Percentiles rank a stretch among this genome's conserved stretches.
phyloP scores from a whole-genome alignment of 2,329 filamentous ascomycete species.

The Beauveria pseudobassiana region DNA sequence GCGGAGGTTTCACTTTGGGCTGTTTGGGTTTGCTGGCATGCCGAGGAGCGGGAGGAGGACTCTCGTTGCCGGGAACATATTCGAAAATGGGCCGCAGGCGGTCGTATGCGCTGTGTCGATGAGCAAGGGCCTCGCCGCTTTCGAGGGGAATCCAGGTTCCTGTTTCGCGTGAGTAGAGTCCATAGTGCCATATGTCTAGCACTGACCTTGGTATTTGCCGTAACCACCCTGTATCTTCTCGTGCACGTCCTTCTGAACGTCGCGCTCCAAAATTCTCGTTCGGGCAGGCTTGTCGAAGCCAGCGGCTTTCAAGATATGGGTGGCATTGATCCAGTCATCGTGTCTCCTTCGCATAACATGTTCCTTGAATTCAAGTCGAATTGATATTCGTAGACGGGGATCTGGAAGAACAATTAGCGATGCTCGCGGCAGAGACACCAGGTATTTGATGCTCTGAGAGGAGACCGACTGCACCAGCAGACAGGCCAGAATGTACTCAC shows the following conservation, averaged over 20 bases:
- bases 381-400: conserved; percentile 91
- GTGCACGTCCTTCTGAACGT: conserved; percentile 92
- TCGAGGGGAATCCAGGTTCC: conserved; percentile 93
- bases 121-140: conserved; percentile 72
- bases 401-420: conserved; percentile 41
- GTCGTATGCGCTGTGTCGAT: conserved; percentile 79
- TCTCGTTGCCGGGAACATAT: conserved; percentile 74
- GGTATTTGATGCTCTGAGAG: background rate
- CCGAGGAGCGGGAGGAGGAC: conserved; percentile 87
- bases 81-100: conserved; percentile 84
- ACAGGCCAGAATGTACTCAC: conserved; percentile 37
- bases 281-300: conserved; percentile 95
- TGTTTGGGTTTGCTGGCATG: conserved; percentile 83
- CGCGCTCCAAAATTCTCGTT: conserved; percentile 89
- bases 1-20: conserved; percentile 45
- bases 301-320: conserved; percentile 93
- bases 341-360: conserved; percentile 93
- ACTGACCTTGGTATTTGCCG: conserved; percentile 88
- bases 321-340: conserved; percentile 99
- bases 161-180: conserved; percentile 24
- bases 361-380: conserved; percentile 66
- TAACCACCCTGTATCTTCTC: conserved; percentile 98
- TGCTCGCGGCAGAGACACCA: background rate
- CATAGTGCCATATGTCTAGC: background rate
- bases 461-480: background rate